phyloP scores from a whole-genome alignment of 225 moss, liverwort and hornwort species.

The Ulota crispa region DNA sequence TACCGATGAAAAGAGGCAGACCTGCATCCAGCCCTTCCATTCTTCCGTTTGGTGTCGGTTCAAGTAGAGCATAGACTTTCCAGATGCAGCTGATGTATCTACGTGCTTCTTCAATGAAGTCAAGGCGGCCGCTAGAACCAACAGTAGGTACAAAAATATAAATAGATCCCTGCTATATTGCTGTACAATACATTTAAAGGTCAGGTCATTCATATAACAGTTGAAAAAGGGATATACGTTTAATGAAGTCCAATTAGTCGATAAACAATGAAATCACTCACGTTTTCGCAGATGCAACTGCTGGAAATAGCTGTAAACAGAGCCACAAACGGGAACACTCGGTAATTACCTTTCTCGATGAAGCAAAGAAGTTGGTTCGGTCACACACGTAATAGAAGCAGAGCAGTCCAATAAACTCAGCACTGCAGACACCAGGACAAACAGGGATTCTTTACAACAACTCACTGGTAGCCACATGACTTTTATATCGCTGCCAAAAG shows the following conservation, averaged over 20 bases:
- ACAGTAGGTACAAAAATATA: conserved; percentile 78
- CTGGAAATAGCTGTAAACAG: neutral
- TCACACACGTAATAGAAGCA: conserved; percentile 90
- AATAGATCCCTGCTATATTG: conserved; percentile 89
- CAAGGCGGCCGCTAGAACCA: conserved; percentile 67
- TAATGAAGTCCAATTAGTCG: neutral
- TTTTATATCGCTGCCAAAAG: neutral
- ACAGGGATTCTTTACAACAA: neutral
- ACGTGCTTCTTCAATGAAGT: conserved; percentile 90
- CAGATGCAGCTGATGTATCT: conserved; percentile 59
- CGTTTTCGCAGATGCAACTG: neutral
- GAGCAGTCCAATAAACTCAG: conserved; percentile 79
- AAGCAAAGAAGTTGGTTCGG: conserved; percentile 72
- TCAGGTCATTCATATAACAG: neutral
- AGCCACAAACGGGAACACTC: neutral
- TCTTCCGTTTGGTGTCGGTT: conserved; percentile 99
- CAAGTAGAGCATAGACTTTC: conserved; percentile 77
- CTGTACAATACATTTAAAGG: conserved; percentile 46
- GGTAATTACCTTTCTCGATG: conserved; percentile 69
- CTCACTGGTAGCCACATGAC: neutral
- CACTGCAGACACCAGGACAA: conserved; percentile 47
- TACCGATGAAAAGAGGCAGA: conserved; percentile 22
- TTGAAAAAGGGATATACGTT: neutral
- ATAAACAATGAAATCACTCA: neutral
- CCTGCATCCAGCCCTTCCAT: conserved; percentile 99